phyloP scores from a whole-genome alignment of 257 asterid genomes.

The Anisodus tanguticus region DNA sequence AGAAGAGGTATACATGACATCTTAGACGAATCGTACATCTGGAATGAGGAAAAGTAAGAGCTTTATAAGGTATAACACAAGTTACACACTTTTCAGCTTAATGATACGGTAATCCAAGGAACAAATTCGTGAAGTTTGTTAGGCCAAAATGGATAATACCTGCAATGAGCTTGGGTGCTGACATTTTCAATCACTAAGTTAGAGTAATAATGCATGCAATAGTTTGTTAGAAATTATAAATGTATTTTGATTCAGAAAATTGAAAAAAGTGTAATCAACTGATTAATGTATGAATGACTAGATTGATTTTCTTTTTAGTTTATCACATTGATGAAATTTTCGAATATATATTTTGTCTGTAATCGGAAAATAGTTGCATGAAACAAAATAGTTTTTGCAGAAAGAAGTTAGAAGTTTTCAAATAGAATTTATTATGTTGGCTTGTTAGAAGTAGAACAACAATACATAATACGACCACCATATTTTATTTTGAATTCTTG shows the following conservation, averaged over 20 bases:
- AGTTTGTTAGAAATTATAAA: too few species aligned
- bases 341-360: background rate
- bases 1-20: background rate
- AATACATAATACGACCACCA: background rate
- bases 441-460: background rate
- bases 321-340: background rate
- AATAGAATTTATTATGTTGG: background rate
- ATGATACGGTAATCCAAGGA: rapidly evolving
- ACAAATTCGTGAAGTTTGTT: background rate
- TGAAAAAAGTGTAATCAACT: background rate
- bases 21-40: background rate
- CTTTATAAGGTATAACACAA: background rate
- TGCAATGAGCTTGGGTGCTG: background rate
- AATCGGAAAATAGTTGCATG: background rate
- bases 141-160: background rate
- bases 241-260: background rate
- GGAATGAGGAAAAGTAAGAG: background rate
- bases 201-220: too few species aligned
- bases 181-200: background rate
- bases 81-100: background rate
- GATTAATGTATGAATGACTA: background rate
- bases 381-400: background rate
- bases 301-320: background rate
- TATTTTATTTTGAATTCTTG: too few species aligned
- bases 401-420: background rate